These are phyloP conservation scores for Agaricales sp. DNA, from an alignment of 1,284 basidiomycete species.

Conservation along the genomic window DNA sequence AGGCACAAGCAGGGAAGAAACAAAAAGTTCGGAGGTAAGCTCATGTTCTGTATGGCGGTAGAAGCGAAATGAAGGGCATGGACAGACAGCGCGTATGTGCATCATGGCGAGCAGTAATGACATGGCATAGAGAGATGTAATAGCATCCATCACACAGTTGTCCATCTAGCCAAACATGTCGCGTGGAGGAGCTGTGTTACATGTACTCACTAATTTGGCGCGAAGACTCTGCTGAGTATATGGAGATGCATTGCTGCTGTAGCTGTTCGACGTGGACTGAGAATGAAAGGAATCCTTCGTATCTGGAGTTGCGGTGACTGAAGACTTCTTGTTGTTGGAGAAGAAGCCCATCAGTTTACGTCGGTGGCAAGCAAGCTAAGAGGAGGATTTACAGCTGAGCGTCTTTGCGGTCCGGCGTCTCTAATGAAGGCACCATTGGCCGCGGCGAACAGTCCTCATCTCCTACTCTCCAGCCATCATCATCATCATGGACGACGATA, in stretches of 20 bases:
- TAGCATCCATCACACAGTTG: not conserved
- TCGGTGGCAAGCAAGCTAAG: not conserved
- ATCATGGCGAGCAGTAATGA: not conserved
- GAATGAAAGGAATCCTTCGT: not conserved
- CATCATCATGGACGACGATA: conserved; percentile 30
- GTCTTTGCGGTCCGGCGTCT: not conserved
- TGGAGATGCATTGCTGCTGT: not conserved
- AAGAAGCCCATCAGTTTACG: not conserved
- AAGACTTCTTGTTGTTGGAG: not conserved
- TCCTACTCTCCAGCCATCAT: not conserved
- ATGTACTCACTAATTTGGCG: not conserved
- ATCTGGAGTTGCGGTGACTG: not conserved
- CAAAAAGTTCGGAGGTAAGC: not conserved
- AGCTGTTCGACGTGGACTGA: not conserved
- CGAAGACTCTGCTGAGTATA: not conserved
- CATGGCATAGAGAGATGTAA: not conserved
- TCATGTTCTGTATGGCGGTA: not conserved
- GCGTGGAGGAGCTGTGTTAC: no score
- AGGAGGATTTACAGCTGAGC: no score
- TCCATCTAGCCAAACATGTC: no score
- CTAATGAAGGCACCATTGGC: not conserved
- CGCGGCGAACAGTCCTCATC: not conserved
- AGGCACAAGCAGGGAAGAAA: not conserved
- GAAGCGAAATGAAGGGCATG: not conserved
- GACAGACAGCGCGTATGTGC: not conserved